A percentile compares a stretch with the other conserved stretches of the same genome.
Evolutionary conservation across 2,329 filamentous ascomycete species (phyloP).

Genomic region (Claviceps citrina): DNA sequence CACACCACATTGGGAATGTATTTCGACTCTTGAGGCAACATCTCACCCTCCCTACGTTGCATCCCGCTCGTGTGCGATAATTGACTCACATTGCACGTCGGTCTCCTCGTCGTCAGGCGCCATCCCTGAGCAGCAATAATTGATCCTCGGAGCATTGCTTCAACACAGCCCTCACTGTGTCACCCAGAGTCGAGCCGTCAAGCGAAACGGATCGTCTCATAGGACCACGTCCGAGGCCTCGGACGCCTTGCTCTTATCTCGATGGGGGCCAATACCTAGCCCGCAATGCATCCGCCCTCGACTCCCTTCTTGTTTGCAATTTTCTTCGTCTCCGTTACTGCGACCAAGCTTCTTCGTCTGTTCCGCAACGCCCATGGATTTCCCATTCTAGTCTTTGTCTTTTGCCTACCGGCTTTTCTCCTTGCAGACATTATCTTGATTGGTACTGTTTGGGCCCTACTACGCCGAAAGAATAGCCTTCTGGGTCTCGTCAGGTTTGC

Average conservation of each 20-base stretch:
- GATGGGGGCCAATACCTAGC: conserved; percentile 3
- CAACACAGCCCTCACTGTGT: not conserved
- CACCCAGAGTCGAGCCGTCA: not conserved
- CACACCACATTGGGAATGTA: too few relatives aligned
- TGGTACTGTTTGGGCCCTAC: conserved; percentile 12
- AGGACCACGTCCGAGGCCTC: not conserved
- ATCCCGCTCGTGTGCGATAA: not conserved
- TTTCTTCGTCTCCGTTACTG: conserved; percentile 15
- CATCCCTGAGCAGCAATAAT: too few relatives aligned
- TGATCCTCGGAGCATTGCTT: not conserved
- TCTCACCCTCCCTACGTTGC: too few relatives aligned
- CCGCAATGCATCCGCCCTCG: conserved; percentile 8
- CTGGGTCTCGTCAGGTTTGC: conserved; percentile 10
- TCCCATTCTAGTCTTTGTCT: conserved; percentile 14
- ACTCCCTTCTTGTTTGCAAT: conserved; percentile 16
- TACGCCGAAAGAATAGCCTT: conserved; percentile 12
- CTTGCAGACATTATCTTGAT: conserved; percentile 15
- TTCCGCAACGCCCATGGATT: conserved; percentile 14
- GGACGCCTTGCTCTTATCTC: not conserved
- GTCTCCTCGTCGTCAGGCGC: too few relatives aligned
- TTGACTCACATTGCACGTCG: not conserved
- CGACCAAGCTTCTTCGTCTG: conserved; percentile 16
- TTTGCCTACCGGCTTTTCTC: conserved; percentile 18
- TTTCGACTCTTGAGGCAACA: too few relatives aligned
- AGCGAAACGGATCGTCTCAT: not conserved